Evolutionary conservation across 1,284 basidiomycete species (phyloP).

Genomic region (Albatrellus sp.): DNA sequence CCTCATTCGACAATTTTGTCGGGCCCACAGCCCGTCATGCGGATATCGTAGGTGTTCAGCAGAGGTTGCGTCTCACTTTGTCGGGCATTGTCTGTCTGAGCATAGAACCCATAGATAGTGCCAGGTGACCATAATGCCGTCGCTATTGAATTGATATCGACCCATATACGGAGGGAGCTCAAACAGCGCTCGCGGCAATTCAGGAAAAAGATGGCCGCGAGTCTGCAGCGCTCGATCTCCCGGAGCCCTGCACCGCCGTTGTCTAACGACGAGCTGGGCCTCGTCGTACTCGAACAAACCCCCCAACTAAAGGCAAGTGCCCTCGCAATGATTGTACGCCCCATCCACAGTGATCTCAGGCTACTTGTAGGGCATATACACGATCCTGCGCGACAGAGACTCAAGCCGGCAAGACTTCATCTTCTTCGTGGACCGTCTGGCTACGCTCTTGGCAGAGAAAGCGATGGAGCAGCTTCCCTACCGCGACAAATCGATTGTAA

Average conservation of each 20-base stretch:
- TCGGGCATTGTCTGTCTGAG: not conserved
- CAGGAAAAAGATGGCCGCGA: constrained; percentile 55
- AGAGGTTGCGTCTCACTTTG: too few species aligned
- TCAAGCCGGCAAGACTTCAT: constrained; percentile 79
- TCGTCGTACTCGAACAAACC: constrained; percentile 69
- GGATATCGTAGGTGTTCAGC: constrained; percentile 56
- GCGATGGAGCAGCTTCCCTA: constrained; percentile 78
- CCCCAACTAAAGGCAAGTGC: constrained; percentile 61
- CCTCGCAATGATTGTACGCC: not conserved
- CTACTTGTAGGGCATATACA: constrained; percentile 67
- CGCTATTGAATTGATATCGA: constrained; percentile 91
- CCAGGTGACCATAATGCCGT: constrained; percentile 79
- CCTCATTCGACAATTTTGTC: constrained; percentile 92
- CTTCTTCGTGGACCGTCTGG: constrained; percentile 78
- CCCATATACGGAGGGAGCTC: constrained; percentile 81
- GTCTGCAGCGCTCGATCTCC: constrained; percentile 10
- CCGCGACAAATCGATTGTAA: constrained; percentile 46
- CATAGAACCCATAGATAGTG: constrained; percentile 54
- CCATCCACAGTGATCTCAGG: not conserved
- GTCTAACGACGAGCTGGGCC: constrained; percentile 28
- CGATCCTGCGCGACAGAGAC: constrained; percentile 63
- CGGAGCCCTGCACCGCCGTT: constrained; percentile 5
- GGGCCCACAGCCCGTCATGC: constrained; percentile 77
- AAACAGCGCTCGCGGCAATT: constrained; percentile 66
- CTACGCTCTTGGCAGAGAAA: constrained; percentile 77